These are phyloP conservation scores for Pyrenophora tritici-repentis DNA, from an alignment of 2,329 filamentous ascomycete species.

Conservation along the genomic window DNA sequence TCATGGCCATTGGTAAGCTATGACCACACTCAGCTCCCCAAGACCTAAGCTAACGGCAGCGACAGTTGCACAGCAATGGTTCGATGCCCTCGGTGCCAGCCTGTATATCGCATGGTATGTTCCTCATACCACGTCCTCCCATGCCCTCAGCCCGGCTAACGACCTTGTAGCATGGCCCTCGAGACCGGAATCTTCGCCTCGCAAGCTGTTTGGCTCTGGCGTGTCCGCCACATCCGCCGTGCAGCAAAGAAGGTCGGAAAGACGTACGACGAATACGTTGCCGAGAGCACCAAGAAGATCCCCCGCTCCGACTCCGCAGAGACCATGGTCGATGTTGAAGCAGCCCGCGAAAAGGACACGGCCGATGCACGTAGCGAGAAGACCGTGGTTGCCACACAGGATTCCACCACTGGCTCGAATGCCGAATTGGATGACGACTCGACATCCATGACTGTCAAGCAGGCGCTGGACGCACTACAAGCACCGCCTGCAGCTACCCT, in stretches of 20 bases:
- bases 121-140: not conserved
- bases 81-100: constrained; percentile 65
- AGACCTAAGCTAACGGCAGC: constrained; percentile 1
- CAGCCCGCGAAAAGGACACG: constrained; percentile 9
- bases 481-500: not conserved
- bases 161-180: constrained; percentile 54
- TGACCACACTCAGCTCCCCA: not conserved
- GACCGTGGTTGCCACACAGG: not conserved
- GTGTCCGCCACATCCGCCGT: constrained; percentile 58
- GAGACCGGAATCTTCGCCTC: constrained; percentile 65
- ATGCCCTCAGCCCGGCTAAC: not conserved
- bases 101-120: constrained; percentile 65
- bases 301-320: constrained; percentile 28
- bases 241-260: constrained; percentile 58
- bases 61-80: constrained; percentile 62
- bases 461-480: not conserved
- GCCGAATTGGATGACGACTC: not conserved
- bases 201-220: constrained; percentile 63
- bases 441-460: not conserved
- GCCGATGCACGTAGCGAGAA: constrained; percentile 1
- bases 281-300: constrained; percentile 29
- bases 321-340: constrained; percentile 37
- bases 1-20: constrained; percentile 62
- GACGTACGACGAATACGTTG: constrained; percentile 60
- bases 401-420: not conserved